These are phyloP conservation scores for Medicago arabica DNA, from an alignment of 306 rosid species.

Conservation along the genomic window DNA sequence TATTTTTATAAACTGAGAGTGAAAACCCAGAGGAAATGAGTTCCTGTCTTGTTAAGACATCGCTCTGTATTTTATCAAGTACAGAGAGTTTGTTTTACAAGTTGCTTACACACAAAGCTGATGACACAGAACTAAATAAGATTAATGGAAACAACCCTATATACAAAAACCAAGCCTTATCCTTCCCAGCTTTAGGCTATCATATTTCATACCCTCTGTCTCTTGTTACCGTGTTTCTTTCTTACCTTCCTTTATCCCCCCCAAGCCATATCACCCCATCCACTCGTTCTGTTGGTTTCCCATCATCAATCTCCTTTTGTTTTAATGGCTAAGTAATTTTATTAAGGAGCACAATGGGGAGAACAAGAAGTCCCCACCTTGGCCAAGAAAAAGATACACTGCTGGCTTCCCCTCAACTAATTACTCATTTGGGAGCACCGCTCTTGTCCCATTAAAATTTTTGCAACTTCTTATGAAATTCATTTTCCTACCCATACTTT, in stretches of 20 bases:
- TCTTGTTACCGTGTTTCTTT: neutral
- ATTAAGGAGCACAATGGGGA: too few relatives aligned
- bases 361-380: too few relatives aligned
- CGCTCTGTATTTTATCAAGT: neutral
- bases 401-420: too few relatives aligned
- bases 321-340: too few relatives aligned
- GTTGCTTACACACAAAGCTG: neutral
- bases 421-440: too few relatives aligned
- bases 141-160: neutral
- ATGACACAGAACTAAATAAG: neutral
- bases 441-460: too few relatives aligned
- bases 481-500: too few relatives aligned
- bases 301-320: neutral
- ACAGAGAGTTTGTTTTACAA: neutral
- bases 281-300: neutral
- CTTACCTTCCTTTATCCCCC: neutral
- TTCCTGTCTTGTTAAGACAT: slow-evolving; percentile 2
- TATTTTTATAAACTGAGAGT: neutral
- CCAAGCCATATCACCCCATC: neutral
- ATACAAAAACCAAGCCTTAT: too few relatives aligned
- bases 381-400: too few relatives aligned
- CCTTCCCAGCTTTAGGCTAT: neutral
- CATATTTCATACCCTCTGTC: neutral
- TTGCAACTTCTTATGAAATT: too few relatives aligned
- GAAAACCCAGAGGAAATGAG: slow-evolving; percentile 4